Evolutionary conservation across 176 grass and related monocot species (phyloP), one percentile per base, ranked within the genome.

Genomic region (Otatea glauca): DNA sequence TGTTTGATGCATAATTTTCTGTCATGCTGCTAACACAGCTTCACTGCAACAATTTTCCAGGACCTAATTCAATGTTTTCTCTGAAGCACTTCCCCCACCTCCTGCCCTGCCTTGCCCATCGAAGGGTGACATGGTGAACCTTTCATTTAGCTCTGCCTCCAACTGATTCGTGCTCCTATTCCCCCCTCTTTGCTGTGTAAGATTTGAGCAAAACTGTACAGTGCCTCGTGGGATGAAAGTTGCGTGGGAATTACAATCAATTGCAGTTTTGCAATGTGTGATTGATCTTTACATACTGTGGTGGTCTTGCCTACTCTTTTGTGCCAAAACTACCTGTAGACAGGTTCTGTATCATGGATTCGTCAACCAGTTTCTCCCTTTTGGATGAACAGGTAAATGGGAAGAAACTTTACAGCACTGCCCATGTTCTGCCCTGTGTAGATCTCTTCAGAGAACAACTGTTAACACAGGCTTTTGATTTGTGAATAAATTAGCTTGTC

Each of bases 131-230:
- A 56, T 9, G 3, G 15, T 76, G 78, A 44, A 27, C 25, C 58
- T 82, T 47, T 39, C 74, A 56, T 67, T 59, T 51, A 51, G 76
- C 81, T 50, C 35, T 23, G 37, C 77, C 77, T 64, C 35, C 32
- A 63, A 76, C 70, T 60, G 53, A 81, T 81, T 9, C 53, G n/a
- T 58, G 24, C 43, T 64, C 43, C 8, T 70, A 53, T 76, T 32
- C 34, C 27, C 27, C 70, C n/a, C 21, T 32, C 63, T 63, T 73
- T 81, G 47, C 20, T 39, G 20, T 29, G 49, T 32, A 37, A 80
- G 76, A 85, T 58, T 59, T 51, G 77, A 89, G 82, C 62, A 81
- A 44, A 70, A 64, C 34, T 86, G 83, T 86, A 81, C 63, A 85
- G 62, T 56, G 24, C 70, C 45, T 69, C 50, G 7, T 29, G 29